These are phyloP conservation scores for Opeltia flavorubescens DNA, from an alignment of 495 filamentous ascomycete species.

Conservation along the genomic window DNA sequence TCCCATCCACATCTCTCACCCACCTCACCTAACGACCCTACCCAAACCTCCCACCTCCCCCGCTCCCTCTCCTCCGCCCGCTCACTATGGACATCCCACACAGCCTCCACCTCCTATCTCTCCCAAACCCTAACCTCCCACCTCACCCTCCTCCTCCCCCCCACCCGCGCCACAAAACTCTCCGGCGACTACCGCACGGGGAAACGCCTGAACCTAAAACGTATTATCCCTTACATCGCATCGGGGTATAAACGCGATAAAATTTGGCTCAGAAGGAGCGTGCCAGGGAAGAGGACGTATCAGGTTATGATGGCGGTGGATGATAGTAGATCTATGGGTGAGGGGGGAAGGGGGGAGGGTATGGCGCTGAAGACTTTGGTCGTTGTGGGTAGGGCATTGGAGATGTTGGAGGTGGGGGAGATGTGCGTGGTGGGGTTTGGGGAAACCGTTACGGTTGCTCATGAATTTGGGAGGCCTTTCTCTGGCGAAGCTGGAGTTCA, in stretches of 20 bases:
- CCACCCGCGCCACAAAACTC: constrained; percentile 88
- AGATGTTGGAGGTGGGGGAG: constrained; percentile 86
- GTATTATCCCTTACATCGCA: constrained; percentile 97
- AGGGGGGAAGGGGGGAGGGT: constrained; percentile 41
- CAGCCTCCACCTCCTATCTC: constrained; percentile 66
- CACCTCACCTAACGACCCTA: constrained; percentile 47
- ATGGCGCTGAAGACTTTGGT: constrained; percentile 87
- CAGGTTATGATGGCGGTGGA: constrained; percentile 96
- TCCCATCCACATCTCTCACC: background rate
- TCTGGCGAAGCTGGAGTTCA: constrained; percentile 68
- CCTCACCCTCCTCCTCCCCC: constrained; percentile 85
- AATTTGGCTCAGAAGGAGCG: constrained; percentile 93
- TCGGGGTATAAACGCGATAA: constrained; percentile 97
- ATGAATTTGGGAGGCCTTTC: constrained; percentile 75
- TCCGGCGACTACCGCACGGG: constrained; percentile 95
- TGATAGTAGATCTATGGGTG: constrained; percentile 85
- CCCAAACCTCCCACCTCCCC: constrained; percentile 23
- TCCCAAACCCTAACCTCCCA: constrained; percentile 83
- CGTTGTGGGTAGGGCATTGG: constrained; percentile 69
- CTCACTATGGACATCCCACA: constrained; percentile 72
- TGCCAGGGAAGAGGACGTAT: constrained; percentile 84
- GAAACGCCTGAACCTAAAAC: constrained; percentile 96
- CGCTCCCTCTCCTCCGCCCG: constrained; percentile 49
- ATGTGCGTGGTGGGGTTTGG: constrained; percentile 85
- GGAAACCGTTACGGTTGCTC: constrained; percentile 69